phyloP scores from a whole-genome alignment of 257 asterid genomes.

The Ehretia macrophylla region DNA sequence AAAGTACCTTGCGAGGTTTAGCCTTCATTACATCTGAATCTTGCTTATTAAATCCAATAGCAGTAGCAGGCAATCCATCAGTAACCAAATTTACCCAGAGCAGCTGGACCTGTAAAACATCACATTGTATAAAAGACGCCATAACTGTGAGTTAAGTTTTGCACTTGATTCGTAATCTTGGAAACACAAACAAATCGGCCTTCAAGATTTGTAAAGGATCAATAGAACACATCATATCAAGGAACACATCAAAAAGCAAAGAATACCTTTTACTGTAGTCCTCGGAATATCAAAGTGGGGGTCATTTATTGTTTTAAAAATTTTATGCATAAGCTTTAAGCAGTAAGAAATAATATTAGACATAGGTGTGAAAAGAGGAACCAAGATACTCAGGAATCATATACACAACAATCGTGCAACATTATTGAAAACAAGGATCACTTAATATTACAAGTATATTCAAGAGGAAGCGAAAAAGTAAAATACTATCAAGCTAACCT shows the following conservation, averaged over 20 bases:
- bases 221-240: too few species aligned
- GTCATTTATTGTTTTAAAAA: too few species aligned
- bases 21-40: conserved; percentile 98
- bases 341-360: too few species aligned
- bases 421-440: neutral
- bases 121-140: conserved; percentile 2
- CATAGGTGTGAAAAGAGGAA: too few species aligned
- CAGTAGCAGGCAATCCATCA: conserved; percentile 99
- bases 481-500: neutral
- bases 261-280: too few species aligned
- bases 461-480: neutral
- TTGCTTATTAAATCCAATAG: conserved; percentile 97
- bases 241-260: too few species aligned
- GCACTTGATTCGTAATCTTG: conserved; percentile 2
- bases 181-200: too few species aligned
- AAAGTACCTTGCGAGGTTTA: conserved; percentile 91
- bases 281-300: too few species aligned
- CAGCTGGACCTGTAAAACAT: conserved; percentile 78
- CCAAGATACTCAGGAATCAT: too few species aligned
- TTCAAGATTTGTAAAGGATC: too few species aligned
- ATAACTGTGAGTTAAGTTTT: conserved; percentile 8
- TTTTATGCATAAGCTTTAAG: too few species aligned
- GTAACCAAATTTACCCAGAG: conserved; percentile 99
- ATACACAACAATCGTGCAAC: neutral
- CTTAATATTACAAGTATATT: neutral